Evolutionary conservation across 2,329 filamentous ascomycete species (phyloP).

Genomic region (Albophoma yamanashiensis): DNA sequence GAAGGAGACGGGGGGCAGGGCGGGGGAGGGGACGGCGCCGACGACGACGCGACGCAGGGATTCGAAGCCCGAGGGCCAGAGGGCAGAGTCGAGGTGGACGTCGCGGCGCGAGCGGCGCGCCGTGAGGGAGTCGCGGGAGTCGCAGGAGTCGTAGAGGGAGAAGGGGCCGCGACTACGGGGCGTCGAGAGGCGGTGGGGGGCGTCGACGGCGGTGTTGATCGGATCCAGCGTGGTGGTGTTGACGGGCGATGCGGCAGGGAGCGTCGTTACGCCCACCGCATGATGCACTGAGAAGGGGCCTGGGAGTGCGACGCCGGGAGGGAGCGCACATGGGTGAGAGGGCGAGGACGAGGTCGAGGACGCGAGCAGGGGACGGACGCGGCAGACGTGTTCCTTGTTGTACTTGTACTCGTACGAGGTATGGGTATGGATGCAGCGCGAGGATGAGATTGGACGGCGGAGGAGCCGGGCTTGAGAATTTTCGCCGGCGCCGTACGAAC

Average conservation of each 20-base stretch:
- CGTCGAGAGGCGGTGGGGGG: constrained; percentile 5
- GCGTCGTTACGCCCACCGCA: constrained; percentile 43
- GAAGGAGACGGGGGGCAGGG: constrained; percentile 49
- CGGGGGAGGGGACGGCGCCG: constrained; percentile 44
- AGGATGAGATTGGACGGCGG: background rate
- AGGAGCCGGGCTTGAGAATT: constrained; percentile 1
- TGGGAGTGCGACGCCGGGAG: background rate
- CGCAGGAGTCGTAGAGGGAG: constrained; percentile 10
- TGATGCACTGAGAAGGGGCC: constrained; percentile 24
- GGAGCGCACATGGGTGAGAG: constrained; percentile 2
- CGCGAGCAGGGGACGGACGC: constrained; percentile 3
- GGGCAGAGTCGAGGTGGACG: constrained; percentile 33
- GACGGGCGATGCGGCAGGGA: constrained; percentile 41
- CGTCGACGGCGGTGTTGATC: constrained; percentile 26
- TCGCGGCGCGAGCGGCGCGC: constrained; percentile 37
- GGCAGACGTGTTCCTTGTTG: constrained; percentile 1
- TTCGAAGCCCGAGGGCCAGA: constrained; percentile 37
- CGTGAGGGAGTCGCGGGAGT: constrained; percentile 12
- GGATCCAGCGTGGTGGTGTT: constrained; percentile 44
- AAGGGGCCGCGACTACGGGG: constrained; percentile 7
- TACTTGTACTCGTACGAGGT: background rate
- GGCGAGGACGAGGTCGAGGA: constrained; percentile 5
- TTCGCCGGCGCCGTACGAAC: constrained; percentile 1
- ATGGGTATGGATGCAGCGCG: background rate
- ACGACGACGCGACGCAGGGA: constrained; percentile 39